These are phyloP conservation scores for Wickerhamomyces subpelliculosus DNA, from an alignment of 805 yeast genomes.

Conservation along the genomic window DNA sequence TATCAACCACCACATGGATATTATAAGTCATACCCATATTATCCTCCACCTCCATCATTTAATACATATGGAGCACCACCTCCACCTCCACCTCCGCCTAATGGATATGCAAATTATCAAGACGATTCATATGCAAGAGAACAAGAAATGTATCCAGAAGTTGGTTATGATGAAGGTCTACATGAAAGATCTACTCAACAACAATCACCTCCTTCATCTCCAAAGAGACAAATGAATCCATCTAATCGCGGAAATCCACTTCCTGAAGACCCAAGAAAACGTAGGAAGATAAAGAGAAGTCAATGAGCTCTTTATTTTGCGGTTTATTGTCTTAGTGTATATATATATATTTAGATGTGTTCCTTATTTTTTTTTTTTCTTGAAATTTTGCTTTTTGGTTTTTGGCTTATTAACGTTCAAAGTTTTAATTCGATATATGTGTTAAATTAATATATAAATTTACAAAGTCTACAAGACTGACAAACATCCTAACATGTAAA, in stretches of 20 bases:
- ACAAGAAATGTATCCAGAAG: no score
- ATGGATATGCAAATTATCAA: background rate
- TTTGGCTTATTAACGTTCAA: background rate
- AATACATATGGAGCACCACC: background rate
- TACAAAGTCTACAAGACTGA: no score
- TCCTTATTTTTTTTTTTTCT: background rate
- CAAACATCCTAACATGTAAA: no score
- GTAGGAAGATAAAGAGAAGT: background rate
- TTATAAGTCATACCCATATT: no score
- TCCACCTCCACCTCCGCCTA: background rate
- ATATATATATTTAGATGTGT: no score
- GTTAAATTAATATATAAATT: no score
- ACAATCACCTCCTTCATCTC: no score
- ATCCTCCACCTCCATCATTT: background rate
- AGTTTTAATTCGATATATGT: no score
- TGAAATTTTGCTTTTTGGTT: background rate
- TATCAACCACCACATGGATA: background rate
- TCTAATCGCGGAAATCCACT: background rate
- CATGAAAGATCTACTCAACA: no score
- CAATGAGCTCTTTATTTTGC: no score
- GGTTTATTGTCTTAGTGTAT: background rate
- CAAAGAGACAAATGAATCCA: background rate
- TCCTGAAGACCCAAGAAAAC: constrained; percentile 3
- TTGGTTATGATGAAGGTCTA: no score
- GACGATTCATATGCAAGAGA: no score